Evolutionary conservation across 441 rosid species (phyloP), one percentile per base, ranked within the genome.

Genomic region (Croton laevigatus): DNA sequence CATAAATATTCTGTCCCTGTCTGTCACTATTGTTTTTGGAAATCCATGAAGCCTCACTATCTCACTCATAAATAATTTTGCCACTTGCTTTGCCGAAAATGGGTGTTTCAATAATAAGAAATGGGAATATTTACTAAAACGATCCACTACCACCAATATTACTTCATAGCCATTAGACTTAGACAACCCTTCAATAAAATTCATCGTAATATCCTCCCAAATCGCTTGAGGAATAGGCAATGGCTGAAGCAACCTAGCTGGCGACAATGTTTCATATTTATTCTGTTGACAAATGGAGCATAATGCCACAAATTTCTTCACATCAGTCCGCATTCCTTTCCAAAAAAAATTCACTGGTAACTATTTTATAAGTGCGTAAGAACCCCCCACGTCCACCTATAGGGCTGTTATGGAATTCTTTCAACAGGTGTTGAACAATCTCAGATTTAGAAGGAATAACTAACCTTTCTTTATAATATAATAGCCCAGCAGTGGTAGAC

Each of bases 121-220:
- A n/a, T n/a, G n/a, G n/a, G n/a, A n/a, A n/a, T n/a, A n/a, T n/a
- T n/a, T n/a, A n/a, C n/a, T n/a, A n/a, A n/a, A n/a, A n/a, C n/a
- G n/a, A n/a, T n/a, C n/a, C n/a, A n/a, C n/a, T n/a, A n/a, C n/a
- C n/a, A n/a, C n/a, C n/a, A n/a, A n/a, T n/a, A n/a, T n/a, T n/a
- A n/a, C n/a, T n/a, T n/a, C n/a, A n/a, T n/a, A n/a, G n/a, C n/a
- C n/a, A n/a, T n/a, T n/a, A n/a, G n/a, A n/a, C n/a, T n/a, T n/a
- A n/a, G n/a, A n/a, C n/a, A n/a, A n/a, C n/a, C 36, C 20, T 1
- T 59, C 68, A 0, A 76, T n/a, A 3, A 71, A 65, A 6, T 76
- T 68, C 68, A 76, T 66, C 0, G 51, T 6, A 0, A 66, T 12
- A 9, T 65, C 63, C 0, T 52, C 34, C 69, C 52, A 59, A 9